These are phyloP conservation scores for Prunus persica DNA, from an alignment of 306 rosid genomes.

Conservation along the genomic window DNA sequence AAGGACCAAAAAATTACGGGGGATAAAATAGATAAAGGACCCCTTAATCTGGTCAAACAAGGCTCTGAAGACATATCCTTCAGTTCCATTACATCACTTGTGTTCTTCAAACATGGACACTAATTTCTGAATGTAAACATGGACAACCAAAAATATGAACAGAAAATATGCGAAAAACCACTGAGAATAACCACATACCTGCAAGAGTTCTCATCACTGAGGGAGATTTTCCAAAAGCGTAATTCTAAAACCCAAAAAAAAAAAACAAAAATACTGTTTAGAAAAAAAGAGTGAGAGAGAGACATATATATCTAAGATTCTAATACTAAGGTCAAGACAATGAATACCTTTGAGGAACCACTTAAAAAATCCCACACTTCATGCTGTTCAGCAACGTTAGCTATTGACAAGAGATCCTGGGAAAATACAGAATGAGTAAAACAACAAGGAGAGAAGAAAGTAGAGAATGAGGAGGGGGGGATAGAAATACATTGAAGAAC, in stretches of 20 bases:
- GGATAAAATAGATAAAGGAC: too few species aligned
- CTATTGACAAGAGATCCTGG: constrained; percentile 91
- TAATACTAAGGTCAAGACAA: constrained; percentile 21
- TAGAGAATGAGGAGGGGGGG: background rate
- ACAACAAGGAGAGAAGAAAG: constrained; percentile 5
- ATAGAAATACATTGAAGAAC: constrained; percentile 15
- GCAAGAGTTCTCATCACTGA: constrained; percentile 96
- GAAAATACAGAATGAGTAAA: constrained; percentile 26
- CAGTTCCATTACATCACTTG: too few species aligned
- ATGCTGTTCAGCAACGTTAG: constrained; percentile 89
- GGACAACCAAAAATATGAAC: constrained; percentile 9
- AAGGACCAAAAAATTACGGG: too few species aligned
- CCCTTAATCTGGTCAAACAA: too few species aligned
- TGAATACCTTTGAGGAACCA: constrained; percentile 78
- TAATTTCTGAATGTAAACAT: background rate
- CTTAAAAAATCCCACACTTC: constrained; percentile 99
- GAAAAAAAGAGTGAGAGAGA: background rate
- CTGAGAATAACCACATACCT: constrained; percentile 53
- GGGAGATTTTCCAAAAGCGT: constrained; percentile 85
- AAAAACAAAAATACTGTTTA: constrained; percentile 13
- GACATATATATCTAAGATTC: background rate
- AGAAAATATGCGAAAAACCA: constrained; percentile 25
- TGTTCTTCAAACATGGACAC: background rate
- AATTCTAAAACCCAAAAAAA: constrained; percentile 47
- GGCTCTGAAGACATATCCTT: too few species aligned